phyloP scores from a whole-genome alignment of 2,329 filamentous ascomycete species.

The Fusarium austroafricanum region DNA sequence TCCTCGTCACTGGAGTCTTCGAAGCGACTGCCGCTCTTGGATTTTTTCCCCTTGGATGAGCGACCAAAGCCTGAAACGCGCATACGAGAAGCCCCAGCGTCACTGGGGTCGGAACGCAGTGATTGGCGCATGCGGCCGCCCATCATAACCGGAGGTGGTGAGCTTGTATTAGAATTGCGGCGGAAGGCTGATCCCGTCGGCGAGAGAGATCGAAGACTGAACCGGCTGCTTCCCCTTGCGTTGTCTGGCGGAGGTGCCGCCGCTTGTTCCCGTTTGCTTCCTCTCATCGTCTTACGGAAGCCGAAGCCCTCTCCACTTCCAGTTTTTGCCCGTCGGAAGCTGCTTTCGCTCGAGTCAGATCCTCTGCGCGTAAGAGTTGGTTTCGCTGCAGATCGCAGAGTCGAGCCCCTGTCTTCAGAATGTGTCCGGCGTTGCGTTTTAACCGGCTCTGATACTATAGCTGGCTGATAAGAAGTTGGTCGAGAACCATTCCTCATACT shows the following conservation, averaged over 20 bases:
- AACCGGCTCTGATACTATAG: conserved; percentile 20
- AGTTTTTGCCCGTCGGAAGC: conserved; percentile 76
- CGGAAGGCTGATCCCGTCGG: conserved; percentile 69
- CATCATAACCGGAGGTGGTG: conserved; percentile 53
- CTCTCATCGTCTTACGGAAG: conserved; percentile 81
- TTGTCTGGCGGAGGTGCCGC: conserved; percentile 43
- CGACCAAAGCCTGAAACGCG: conserved; percentile 59
- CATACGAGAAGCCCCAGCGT: conserved; percentile 52
- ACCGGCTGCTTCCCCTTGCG: conserved; percentile 62
- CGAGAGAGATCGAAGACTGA: conserved; percentile 78
- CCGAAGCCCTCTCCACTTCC: conserved; percentile 61
- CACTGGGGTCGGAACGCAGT: conserved; percentile 56
- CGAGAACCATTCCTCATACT: conserved; percentile 30
- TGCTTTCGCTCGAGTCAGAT: conserved; percentile 81
- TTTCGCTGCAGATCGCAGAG: conserved; percentile 40
- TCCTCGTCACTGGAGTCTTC: conserved; percentile 79
- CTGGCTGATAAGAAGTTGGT: conserved; percentile 49
- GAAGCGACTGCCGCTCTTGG: conserved; percentile 69
- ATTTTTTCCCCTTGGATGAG: conserved; percentile 47
- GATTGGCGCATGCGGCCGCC: conserved; percentile 58
- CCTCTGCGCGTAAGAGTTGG: conserved; percentile 62
- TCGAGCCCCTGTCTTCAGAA: conserved; percentile 41
- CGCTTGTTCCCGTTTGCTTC: conserved; percentile 40
- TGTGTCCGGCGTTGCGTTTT: conserved; percentile 42
- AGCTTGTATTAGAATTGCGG: conserved; percentile 52